Conservation (phyloP, 768 basidiomycete genomes). For the Leccinum incarnatum region DNA sequence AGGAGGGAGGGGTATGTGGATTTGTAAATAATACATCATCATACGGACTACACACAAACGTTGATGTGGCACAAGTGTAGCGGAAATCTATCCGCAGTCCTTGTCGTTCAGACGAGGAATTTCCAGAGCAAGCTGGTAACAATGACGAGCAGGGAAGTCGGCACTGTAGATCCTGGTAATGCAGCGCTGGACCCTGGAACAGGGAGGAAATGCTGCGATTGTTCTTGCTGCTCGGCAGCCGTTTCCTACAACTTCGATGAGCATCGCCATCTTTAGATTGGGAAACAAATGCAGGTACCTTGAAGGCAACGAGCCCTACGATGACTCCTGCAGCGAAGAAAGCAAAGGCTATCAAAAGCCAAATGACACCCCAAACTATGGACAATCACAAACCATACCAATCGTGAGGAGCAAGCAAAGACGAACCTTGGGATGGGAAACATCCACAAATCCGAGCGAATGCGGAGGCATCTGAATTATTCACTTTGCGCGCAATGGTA, state of each 20-base stretch:
- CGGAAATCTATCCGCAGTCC: background rate
- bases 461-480: slow-evolving; percentile 82
- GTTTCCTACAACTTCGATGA: slow-evolving; percentile 46
- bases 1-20: background rate
- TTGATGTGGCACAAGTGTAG: background rate
- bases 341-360: slow-evolving; percentile 71
- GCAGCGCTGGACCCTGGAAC: slow-evolving; percentile 50
- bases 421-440: slow-evolving; percentile 72
- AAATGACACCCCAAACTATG: slow-evolving; percentile 84
- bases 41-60: background rate
- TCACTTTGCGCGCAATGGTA: slow-evolving; percentile 79
- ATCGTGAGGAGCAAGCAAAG: background rate
- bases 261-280: background rate
- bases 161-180: slow-evolving; percentile 26
- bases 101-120: slow-evolving; percentile 14
- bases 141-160: slow-evolving; percentile 21
- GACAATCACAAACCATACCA: slow-evolving; percentile 4
- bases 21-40: slow-evolving; percentile 7
- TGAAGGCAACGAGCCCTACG: slow-evolving; percentile 78
- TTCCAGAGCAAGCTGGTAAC: slow-evolving; percentile 27
- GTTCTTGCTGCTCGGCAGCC: slow-evolving; percentile 49
- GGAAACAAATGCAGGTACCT: slow-evolving; percentile 45
- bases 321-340: slow-evolving; percentile 78
- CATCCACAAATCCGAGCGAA: slow-evolving; percentile 86
- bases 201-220: slow-evolving; percentile 58